A percentile compares a stretch with the other conserved stretches of the same genome.
Evolutionary conservation across 2,329 filamentous ascomycete genomes (phyloP).

Genomic region (Fusarium staphyleae): DNA sequence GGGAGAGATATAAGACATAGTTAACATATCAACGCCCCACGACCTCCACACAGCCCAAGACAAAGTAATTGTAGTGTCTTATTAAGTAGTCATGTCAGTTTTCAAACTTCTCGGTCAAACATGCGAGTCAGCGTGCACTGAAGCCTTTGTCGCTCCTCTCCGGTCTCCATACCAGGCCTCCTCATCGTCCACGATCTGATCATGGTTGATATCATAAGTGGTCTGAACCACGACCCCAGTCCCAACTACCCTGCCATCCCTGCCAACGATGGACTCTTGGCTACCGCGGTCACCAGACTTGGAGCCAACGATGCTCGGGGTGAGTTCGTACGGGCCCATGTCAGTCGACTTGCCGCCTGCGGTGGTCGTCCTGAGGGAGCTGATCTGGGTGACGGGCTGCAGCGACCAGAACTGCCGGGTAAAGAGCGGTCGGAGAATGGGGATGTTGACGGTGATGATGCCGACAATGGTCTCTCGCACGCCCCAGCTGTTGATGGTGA

Average conservation of each 20-base stretch:
- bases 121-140: slow-evolving; percentile 9
- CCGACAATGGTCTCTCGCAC: slow-evolving; percentile 47
- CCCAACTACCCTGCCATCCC: background rate
- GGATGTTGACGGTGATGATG: slow-evolving; percentile 48
- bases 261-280: slow-evolving; percentile 25
- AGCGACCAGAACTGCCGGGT: slow-evolving; percentile 16
- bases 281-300: slow-evolving; percentile 13
- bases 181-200: background rate
- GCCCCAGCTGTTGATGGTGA: slow-evolving; percentile 39
- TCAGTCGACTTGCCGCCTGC: slow-evolving; percentile 12
- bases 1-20: too few species aligned
- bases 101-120: too few species aligned
- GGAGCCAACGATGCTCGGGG: slow-evolving; percentile 4
- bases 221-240: slow-evolving; percentile 21
- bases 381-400: background rate
- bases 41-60: too few species aligned
- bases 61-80: too few species aligned
- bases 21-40: too few species aligned
- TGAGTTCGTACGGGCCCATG: slow-evolving; percentile 26
- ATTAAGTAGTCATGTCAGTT: too few species aligned
- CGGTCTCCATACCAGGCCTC: slow-evolving; percentile 14
- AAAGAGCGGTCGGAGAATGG: slow-evolving; percentile 27
- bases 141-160: slow-evolving; percentile 13
- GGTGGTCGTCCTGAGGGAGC: slow-evolving; percentile 7
- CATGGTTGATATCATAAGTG: slow-evolving; percentile 23